A percentile compares a stretch with the other conserved stretches of the same genome.
These are phyloP conservation scores for Nakazawaea peltata DNA, from an alignment of 805 yeast species.

Conservation along the genomic window DNA sequence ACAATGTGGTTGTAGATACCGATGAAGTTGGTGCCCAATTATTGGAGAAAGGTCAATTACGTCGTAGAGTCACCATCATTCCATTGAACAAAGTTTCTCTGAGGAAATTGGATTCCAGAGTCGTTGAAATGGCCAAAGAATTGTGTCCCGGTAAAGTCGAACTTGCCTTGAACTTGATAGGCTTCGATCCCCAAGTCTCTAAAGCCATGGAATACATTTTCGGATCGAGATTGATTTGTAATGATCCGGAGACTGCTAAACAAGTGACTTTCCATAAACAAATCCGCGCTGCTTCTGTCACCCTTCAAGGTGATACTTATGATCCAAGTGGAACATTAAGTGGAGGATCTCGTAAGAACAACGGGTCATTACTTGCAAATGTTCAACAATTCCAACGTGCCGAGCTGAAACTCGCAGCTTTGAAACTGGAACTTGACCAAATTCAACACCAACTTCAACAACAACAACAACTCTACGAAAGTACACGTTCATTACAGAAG, in stretches of 20 bases:
- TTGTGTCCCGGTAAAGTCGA: conserved; percentile 81
- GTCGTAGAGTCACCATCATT: conserved; percentile 81
- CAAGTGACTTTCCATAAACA: conserved; percentile 80
- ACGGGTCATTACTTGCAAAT: conserved; percentile 49
- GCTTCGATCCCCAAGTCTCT: conserved; percentile 59
- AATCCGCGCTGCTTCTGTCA: conserved; percentile 74
- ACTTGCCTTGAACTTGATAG: conserved; percentile 76
- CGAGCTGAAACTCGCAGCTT: conserved; percentile 26
- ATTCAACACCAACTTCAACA: conserved; percentile 32
- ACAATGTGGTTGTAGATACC: conserved; percentile 84
- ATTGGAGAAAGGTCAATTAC: conserved; percentile 68
- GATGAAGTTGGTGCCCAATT: conserved; percentile 79
- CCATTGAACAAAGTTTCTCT: conserved; percentile 84
- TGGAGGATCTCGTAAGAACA: conserved; percentile 78
- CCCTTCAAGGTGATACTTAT: conserved; percentile 87
- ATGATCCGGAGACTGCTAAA: conserved; percentile 83
- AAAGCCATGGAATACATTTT: conserved; percentile 89
- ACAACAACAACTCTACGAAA: conserved; percentile 34
- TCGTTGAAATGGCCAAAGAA: conserved; percentile 60
- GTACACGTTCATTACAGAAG: conserved; percentile 49
- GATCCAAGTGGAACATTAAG: conserved; percentile 95
- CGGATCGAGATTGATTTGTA: conserved; percentile 83
- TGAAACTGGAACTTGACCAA: conserved; percentile 34
- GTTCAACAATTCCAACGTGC: conserved; percentile 58
- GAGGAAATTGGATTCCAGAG: conserved; percentile 39